phyloP scores from a whole-genome alignment of 306 rosid genomes.

The Glycine soja region DNA sequence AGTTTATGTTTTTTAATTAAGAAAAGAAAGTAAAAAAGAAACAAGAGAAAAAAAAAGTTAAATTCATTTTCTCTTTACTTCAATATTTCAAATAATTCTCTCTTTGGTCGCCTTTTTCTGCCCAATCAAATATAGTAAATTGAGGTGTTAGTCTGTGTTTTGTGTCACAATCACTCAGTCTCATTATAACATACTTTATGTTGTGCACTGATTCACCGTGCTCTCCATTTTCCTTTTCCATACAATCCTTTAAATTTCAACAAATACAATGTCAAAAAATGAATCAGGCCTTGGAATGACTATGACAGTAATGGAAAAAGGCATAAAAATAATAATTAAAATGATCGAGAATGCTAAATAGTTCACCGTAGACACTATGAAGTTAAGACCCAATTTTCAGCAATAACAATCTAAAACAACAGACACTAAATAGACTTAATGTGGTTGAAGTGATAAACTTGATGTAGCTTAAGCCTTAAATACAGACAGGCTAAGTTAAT shows the following conservation, averaged over 20 bases:
- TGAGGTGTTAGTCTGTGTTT: background rate
- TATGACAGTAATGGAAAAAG: background rate
- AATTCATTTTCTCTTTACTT: background rate
- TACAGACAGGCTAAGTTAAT: conserved; percentile 12
- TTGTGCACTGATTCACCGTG: background rate
- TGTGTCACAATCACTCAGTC: background rate
- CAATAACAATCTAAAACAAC: background rate
- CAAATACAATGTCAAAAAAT: background rate
- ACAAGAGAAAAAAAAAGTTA: too few relatives aligned
- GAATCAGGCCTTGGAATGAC: background rate
- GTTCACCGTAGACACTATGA: background rate
- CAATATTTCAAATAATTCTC: background rate
- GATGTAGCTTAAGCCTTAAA: background rate
- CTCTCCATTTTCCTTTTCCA: background rate
- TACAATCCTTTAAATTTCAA: background rate
- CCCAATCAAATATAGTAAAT: background rate
- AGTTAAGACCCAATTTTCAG: conserved; percentile 3
- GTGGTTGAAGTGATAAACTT: background rate
- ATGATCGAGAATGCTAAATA: background rate
- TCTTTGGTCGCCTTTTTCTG: background rate
- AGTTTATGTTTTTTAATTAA: background rate
- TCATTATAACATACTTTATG: background rate
- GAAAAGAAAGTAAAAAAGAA: background rate
- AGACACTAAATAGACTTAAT: background rate
- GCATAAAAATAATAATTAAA: background rate